These are phyloP conservation scores for Pilobolus umbonatus DNA, from an alignment of 192 early-diverging fungal genomes.

Conservation along the genomic window DNA sequence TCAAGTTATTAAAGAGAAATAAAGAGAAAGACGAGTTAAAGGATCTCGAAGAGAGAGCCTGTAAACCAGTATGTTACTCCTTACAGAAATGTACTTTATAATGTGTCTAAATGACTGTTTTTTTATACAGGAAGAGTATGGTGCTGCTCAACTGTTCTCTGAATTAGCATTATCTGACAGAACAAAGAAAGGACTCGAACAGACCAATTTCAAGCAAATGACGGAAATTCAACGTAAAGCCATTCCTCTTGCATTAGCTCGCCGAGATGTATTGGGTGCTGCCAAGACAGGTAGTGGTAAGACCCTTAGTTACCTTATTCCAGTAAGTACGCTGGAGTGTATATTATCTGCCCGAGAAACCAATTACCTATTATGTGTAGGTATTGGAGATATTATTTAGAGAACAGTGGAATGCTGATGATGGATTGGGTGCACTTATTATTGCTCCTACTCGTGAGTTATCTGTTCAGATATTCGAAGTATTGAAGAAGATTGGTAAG, in stretches of 20 bases:
- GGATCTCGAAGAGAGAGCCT: slow-evolving; percentile 11
- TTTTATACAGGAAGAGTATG: slow-evolving; percentile 23
- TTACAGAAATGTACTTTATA: not conserved
- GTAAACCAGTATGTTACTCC: slow-evolving; percentile 9
- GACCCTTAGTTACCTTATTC: slow-evolving; percentile 75
- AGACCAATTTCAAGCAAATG: slow-evolving; percentile 85
- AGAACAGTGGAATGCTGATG: slow-evolving; percentile 73
- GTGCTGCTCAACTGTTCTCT: slow-evolving; percentile 28
- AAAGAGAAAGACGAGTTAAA: slow-evolving; percentile 3
- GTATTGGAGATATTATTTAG: slow-evolving; percentile 82
- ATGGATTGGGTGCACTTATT: slow-evolving; percentile 78
- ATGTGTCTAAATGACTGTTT: not conserved
- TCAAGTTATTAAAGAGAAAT: not conserved
- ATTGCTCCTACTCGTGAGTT: slow-evolving; percentile 83
- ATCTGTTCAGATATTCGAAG: slow-evolving; percentile 92
- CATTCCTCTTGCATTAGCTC: slow-evolving; percentile 61
- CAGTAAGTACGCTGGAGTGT: slow-evolving; percentile 38
- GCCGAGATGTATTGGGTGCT: slow-evolving; percentile 75
- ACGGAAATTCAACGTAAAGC: slow-evolving; percentile 91
- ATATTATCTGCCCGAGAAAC: not conserved
- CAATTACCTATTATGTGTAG: slow-evolving; percentile 33
- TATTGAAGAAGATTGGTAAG: slow-evolving; percentile 66
- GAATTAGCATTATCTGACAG: slow-evolving; percentile 48
- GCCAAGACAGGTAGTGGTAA: slow-evolving; percentile 87
- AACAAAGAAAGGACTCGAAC: slow-evolving; percentile 67